These are phyloP conservation scores for Phaeosphaeria sp. DNA, from an alignment of 2,329 filamentous ascomycete species.

Conservation along the genomic window DNA sequence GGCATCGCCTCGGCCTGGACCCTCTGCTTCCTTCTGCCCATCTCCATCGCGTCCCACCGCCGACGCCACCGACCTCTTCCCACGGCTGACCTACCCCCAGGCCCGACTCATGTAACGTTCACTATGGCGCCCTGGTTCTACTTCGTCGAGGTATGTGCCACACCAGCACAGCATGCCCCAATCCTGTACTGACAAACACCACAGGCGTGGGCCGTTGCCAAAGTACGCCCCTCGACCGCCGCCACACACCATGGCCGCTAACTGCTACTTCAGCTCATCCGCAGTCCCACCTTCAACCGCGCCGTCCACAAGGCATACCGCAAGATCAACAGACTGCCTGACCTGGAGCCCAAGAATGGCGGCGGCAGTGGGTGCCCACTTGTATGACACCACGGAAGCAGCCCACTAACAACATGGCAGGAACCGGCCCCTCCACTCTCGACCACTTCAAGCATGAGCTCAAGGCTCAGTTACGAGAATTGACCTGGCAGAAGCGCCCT, in stretches of 20 bases:
- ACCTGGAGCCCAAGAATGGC: slow-evolving; percentile 46
- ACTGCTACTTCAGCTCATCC: slow-evolving; percentile 52
- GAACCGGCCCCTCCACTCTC: slow-evolving; percentile 50
- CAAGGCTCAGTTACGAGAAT: slow-evolving; percentile 52
- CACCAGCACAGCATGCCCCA: background rate
- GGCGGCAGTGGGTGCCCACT: slow-evolving; percentile 54
- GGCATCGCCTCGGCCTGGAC: background rate
- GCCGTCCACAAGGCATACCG: slow-evolving; percentile 59
- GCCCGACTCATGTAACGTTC: background rate
- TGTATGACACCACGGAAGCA: too few species aligned
- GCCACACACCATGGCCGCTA: slow-evolving; percentile 4
- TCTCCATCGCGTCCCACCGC: background rate
- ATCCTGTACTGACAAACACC: slow-evolving; percentile 29
- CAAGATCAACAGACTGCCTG: slow-evolving; percentile 54
- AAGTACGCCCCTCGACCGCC: slow-evolving; percentile 29
- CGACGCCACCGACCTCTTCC: background rate
- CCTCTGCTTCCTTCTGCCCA: background rate
- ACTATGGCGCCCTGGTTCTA: slow-evolving; percentile 40
- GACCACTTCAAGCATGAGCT: slow-evolving; percentile 62
- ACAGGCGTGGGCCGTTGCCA: slow-evolving; percentile 48
- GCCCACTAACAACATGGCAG: slow-evolving; percentile 19
- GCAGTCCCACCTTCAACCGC: slow-evolving; percentile 62
- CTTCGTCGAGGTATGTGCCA: slow-evolving; percentile 39
- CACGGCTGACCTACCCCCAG: background rate
- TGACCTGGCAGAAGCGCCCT: slow-evolving; percentile 47